Base-by-base conservation (phyloP, 2,329 filamentous ascomycete genomes). In the Curvularia sp. region DNA sequence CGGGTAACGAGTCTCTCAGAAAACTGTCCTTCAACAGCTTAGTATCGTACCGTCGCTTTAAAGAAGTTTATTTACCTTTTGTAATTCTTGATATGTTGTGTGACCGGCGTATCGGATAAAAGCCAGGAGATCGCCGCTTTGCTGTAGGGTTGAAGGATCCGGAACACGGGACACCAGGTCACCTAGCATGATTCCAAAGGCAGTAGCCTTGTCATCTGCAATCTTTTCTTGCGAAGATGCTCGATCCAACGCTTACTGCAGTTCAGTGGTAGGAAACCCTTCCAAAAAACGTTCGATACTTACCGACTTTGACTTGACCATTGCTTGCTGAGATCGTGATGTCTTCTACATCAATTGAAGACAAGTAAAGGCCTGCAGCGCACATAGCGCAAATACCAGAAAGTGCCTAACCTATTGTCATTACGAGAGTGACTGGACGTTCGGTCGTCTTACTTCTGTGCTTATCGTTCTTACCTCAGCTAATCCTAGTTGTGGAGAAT, bases 261-360 rank as follows among this genome's bases (percentile, higher is more conserved):
- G 32, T 55, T 61, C 34, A 56, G 49, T n/a, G 12, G 48, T 59
- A 34, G 5, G 19, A 45, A 27, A 42, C 3, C 15, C 4, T 47
- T 9, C 27, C 9, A 9, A 39, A 18, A 47, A 32, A 18, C 13
- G 25, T 30, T 51, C 4, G 8, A 49, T 43, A 59, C 41, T 23
- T 49, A 63, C 62, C 19, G 52, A 65, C 54, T 60, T 65, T 59
- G 12, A 65, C 57, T 48, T 43, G 7, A 15, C 63, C n/a, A 57
- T 59, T 15, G 19, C 48, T 54, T 46, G 5, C 54, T 27, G 25
- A 65, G 39, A 65, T 46, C 7, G 47, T 61, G 12, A 65, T 47
- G 27, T 65, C 54, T 28, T 53, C 27, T 52, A 59, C 36, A 4
- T 41, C 1, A 1, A 65, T 43, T 10, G 21, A 56, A 49, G 59